Evolutionary conservation across 139 green algal genomes (phyloP).

Genomic region (Asterochloris erici): DNA sequence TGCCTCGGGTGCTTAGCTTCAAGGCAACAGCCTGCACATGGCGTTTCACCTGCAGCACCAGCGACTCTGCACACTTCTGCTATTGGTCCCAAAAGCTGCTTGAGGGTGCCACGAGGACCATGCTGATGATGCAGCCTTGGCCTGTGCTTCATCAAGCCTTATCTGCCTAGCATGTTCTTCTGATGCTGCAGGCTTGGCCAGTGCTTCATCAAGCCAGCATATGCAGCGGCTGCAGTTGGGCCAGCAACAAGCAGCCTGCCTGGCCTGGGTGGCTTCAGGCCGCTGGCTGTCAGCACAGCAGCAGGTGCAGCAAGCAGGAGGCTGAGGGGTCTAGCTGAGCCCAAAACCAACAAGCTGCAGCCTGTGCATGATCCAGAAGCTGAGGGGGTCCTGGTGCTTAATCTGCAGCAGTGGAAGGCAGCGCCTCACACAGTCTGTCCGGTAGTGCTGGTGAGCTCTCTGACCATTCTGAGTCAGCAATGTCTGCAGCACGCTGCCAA

Average conservation of each 20-base stretch:
- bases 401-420: slow-evolving; percentile 24
- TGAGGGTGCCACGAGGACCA: background rate
- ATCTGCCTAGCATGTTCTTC: no score
- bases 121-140: slow-evolving; percentile 18
- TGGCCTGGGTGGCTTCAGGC: background rate
- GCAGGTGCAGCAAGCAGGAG: no score
- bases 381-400: slow-evolving; percentile 57
- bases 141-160: slow-evolving; percentile 34
- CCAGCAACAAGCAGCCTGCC: background rate
- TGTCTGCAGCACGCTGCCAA: no score
- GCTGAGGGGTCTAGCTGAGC: background rate
- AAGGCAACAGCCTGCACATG: background rate
- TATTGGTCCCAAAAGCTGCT: background rate
- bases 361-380: slow-evolving; percentile 52
- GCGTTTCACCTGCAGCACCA: background rate
- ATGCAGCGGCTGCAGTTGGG: background rate
- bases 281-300: no score
- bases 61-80: background rate
- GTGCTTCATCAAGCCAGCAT: slow-evolving; percentile 2
- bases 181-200: background rate
- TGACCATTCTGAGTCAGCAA: no score
- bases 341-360: background rate
- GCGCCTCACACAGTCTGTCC: background rate
- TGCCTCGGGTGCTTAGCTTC: background rate
- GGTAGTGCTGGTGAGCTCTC: slow-evolving; percentile 44